Evolutionary conservation across 495 filamentous ascomycete species (phyloP), one percentile per base, ranked within the genome.

Genomic region (Penicillium taxi): DNA sequence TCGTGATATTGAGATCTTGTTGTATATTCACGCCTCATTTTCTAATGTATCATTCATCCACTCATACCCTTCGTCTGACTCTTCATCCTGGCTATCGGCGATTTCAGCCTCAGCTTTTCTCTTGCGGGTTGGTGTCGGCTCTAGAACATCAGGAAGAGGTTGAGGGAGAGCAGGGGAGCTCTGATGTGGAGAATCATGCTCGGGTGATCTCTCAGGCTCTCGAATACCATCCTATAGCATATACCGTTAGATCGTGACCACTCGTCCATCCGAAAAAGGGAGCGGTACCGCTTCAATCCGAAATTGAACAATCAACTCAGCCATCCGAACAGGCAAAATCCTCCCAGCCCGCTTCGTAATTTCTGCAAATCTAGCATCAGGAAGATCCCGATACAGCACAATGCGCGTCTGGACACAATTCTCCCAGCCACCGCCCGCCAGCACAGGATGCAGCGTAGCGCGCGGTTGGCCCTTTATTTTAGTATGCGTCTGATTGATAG

Each of bases 381-480:
- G 42, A 12, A 61, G 79, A 64, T 87, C 83, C 33, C 78, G 64
- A 55, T 84, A 90, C 27, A 93, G 48, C 21, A 79, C 77, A 35
- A 93, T 59, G 26, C 82, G 63, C 31, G 73, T 80, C 43, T 70
- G 72, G 3, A 91, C 61, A 20, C 70, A 73, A 24, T 63, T 73
- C 23, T 89, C 85, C 86, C 86, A 91, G 5, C 77, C 69, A 3
- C 57, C 62, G 14, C 71, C 72, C 32, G 78, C 78, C 39, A 91
- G 59, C 18, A 80, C 72, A 4, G 86, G 84, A 36, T 75, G 64
- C n/a, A 94, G 66, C n/a, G 79, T 73, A 9, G 84, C 78, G 4
- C 59, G 46, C 11, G 55, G 45, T 33, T 60, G 58, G 2, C 72
- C 72, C 24, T 66, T 73, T 47, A 86, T 74, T 47, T 76, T 80